These are phyloP conservation scores for Berkeleyomyces basicola DNA, from an alignment of 2,329 filamentous ascomycete species.

Conservation along the genomic window DNA sequence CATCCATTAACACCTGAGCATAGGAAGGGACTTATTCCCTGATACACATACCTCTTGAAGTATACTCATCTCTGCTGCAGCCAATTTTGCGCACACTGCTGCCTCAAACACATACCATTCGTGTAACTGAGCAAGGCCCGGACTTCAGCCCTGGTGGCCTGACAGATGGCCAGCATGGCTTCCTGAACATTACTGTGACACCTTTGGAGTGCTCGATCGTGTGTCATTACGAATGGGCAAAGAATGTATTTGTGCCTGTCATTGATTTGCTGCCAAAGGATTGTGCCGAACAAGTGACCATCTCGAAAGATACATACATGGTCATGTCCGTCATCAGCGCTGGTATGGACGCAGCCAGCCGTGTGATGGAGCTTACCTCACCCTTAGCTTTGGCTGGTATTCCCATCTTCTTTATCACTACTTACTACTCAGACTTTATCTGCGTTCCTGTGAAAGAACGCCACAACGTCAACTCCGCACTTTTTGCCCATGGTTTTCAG, in stretches of 20 bases:
- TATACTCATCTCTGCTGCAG: conserved; percentile 66
- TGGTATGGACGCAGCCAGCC: conserved; percentile 76
- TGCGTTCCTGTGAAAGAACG: conserved; percentile 66
- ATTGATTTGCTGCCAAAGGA: conserved; percentile 45
- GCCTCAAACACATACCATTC: conserved; percentile 36
- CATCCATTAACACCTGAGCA: neutral
- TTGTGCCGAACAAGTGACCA: conserved; percentile 40
- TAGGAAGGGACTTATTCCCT: conserved; percentile 78
- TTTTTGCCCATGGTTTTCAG: conserved; percentile 67
- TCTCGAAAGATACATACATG: conserved; percentile 71
- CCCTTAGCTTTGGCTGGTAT: conserved; percentile 84
- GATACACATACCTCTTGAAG: conserved; percentile 71
- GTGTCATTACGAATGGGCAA: conserved; percentile 60
- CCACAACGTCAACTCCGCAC: conserved; percentile 55
- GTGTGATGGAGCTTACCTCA: conserved; percentile 80
- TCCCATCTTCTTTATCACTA: conserved; percentile 96
- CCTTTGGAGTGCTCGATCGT: conserved; percentile 86
- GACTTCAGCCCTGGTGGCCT: conserved; percentile 9
- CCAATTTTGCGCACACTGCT: conserved; percentile 75
- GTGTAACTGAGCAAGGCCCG: conserved; percentile 21
- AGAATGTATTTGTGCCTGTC: conserved; percentile 57
- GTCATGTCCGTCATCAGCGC: conserved; percentile 82
- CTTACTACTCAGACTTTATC: conserved; percentile 95
- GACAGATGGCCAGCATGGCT: conserved; percentile 44
- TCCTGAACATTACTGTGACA: conserved; percentile 86